These are phyloP conservation scores for Didymella segeticola DNA, from an alignment of 2,329 filamentous ascomycete genomes.

Conservation along the genomic window DNA sequence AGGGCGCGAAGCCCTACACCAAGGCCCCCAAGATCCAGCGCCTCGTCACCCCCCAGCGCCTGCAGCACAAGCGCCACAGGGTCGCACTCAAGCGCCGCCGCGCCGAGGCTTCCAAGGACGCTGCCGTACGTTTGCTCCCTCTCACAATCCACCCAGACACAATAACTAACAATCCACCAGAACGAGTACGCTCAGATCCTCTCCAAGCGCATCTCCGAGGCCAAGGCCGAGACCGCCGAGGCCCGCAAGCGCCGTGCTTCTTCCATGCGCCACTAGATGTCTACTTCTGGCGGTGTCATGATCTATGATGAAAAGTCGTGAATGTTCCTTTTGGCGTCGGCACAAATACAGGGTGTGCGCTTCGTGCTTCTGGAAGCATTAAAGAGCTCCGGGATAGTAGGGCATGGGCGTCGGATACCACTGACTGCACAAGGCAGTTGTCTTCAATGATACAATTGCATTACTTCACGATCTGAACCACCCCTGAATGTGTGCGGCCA, in stretches of 20 bases:
- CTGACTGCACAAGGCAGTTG: constrained; percentile 46
- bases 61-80: constrained; percentile 99
- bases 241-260: constrained; percentile 95
- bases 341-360: constrained; percentile 44
- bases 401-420: constrained; percentile 45
- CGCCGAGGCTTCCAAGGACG: constrained; percentile 96
- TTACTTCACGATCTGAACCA: constrained; percentile 35
- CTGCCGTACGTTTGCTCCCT: constrained; percentile 74
- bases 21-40: constrained; percentile 99
- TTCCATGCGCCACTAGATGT: constrained; percentile 61
- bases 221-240: constrained; percentile 93
- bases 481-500: neutral
- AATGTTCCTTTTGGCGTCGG: constrained; percentile 48
- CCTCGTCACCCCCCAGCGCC: constrained; percentile 98
- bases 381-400: constrained; percentile 40
- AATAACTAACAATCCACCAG: constrained; percentile 57
- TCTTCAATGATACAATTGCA: constrained; percentile 48
- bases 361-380: constrained; percentile 41
- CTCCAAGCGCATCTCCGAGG: constrained; percentile 95
- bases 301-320: constrained; percentile 42
- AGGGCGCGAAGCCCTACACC: constrained; percentile 98
- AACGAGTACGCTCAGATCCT: constrained; percentile 97
- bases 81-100: constrained; percentile 98
- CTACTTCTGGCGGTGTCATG: constrained; percentile 27
- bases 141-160: neutral